Evolutionary conservation across 176 grass and related monocot species (phyloP).

Genomic region (Otatea glauca): DNA sequence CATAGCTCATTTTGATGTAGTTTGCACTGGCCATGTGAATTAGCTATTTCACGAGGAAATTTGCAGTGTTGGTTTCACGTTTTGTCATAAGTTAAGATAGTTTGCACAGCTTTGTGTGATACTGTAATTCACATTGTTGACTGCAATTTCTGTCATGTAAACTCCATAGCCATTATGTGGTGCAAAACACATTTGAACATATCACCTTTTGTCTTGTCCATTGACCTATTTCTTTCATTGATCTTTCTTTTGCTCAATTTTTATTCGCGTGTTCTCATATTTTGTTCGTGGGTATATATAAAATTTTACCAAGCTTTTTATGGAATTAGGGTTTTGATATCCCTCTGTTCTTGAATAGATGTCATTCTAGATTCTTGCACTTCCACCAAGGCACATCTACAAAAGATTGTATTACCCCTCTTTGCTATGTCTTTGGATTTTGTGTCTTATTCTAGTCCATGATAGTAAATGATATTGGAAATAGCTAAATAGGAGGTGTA

Average conservation of each 20-base stretch:
- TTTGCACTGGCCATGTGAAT: constrained; percentile 9
- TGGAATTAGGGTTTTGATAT: not conserved
- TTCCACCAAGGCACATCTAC: too few species aligned
- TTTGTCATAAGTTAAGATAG: not conserved
- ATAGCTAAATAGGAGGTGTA: too few species aligned
- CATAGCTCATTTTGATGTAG: not conserved
- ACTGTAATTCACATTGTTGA: not conserved
- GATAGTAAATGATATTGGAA: too few species aligned
- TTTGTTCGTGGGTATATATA: not conserved
- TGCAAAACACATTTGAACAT: not conserved
- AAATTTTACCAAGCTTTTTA: not conserved
- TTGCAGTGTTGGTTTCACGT: not conserved
- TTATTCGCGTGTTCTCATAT: not conserved
- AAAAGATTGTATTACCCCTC: too few species aligned
- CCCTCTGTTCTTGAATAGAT: too few species aligned
- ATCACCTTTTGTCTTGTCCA: not conserved
- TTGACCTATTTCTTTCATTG: not conserved
- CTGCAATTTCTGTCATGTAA: not conserved
- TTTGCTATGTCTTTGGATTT: too few species aligned
- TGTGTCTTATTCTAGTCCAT: too few species aligned
- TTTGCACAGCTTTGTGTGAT: not conserved
- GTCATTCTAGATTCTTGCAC: too few species aligned
- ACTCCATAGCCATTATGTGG: not conserved
- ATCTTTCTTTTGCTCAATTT: not conserved
- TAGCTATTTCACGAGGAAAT: not conserved